Evolutionary conservation across 2,329 filamentous ascomycete genomes (phyloP).

Genomic region (Colletotrichum siamense): DNA sequence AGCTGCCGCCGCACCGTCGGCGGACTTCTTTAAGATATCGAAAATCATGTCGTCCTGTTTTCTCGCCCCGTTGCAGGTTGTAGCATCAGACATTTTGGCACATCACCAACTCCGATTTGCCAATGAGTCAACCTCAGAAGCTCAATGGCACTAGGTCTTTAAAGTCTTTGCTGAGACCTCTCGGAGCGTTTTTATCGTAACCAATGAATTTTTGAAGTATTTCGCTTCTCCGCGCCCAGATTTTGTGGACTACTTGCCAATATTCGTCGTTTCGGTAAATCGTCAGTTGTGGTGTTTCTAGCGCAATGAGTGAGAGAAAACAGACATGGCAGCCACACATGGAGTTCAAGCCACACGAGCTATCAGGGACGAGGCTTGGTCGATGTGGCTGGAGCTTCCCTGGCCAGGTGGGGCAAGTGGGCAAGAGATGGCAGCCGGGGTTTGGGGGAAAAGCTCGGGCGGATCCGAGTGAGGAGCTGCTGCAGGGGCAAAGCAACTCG

Average conservation of each 20-base stretch:
- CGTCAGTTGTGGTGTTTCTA: conserved; percentile 8
- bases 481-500: background rate
- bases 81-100: conserved; percentile 25
- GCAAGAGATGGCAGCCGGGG: background rate
- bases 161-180: background rate
- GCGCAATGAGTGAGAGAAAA: background rate
- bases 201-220: background rate
- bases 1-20: conserved; percentile 50
- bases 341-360: background rate
- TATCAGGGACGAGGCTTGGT: background rate
- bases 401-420: background rate
- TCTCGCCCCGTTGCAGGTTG: conserved; percentile 12
- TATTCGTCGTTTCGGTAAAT: background rate
- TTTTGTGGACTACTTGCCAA: background rate
- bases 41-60: conserved; percentile 43
- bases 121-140: background rate
- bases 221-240: background rate
- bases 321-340: background rate
- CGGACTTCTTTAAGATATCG: conserved; percentile 48
- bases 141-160: background rate
- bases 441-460: background rate
- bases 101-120: background rate
- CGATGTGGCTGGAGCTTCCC: background rate
- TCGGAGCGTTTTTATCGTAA: background rate
- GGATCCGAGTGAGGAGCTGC: background rate